Evolutionary conservation across 2,329 filamentous ascomycete species (phyloP).

Genomic region (Xylariaceae sp.): DNA sequence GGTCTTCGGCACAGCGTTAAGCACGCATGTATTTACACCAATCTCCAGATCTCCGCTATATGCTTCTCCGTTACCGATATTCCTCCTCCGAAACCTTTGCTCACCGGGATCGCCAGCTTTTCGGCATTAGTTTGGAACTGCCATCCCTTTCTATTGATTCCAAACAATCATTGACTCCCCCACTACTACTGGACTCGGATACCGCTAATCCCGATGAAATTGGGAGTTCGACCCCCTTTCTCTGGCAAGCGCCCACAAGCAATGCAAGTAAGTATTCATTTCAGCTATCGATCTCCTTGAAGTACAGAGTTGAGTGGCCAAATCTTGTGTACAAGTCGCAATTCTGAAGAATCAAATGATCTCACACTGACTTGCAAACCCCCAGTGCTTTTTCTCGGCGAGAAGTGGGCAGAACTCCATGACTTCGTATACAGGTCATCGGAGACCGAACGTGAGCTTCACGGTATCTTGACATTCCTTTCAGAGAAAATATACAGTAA

Average conservation of each 20-base stretch:
- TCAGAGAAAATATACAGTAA: conserved; percentile 45
- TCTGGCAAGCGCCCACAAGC: conserved; percentile 83
- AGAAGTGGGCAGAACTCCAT: conserved; percentile 85
- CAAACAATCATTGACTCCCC: conserved; percentile 50
- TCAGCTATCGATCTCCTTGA: too few species aligned
- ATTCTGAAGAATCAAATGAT: too few species aligned
- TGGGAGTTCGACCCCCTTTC: conserved; percentile 56
- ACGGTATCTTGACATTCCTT: conserved; percentile 39
- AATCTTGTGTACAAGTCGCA: too few species aligned
- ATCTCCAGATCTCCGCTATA: conserved; percentile 66
- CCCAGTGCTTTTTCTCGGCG: conserved; percentile 68
- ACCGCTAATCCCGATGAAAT: conserved; percentile 28
- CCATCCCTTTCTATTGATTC: conserved; percentile 65
- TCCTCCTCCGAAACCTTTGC: conserved; percentile 48
- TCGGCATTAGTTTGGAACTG: conserved; percentile 78
- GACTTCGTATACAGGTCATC: conserved; percentile 69
- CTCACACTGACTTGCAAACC: too few species aligned
- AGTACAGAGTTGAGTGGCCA: too few species aligned
- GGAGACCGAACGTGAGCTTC: conserved; percentile 37
- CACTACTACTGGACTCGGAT: conserved; percentile 25
- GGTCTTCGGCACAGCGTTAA: conserved; percentile 21
- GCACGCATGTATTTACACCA: neutral
- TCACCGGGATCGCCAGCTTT: conserved; percentile 53
- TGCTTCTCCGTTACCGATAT: conserved; percentile 74
- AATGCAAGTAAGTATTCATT: conserved; percentile 53